phyloP scores from a whole-genome alignment of 1,139 yeast species.

The Saccharomyces hybrid region DNA sequence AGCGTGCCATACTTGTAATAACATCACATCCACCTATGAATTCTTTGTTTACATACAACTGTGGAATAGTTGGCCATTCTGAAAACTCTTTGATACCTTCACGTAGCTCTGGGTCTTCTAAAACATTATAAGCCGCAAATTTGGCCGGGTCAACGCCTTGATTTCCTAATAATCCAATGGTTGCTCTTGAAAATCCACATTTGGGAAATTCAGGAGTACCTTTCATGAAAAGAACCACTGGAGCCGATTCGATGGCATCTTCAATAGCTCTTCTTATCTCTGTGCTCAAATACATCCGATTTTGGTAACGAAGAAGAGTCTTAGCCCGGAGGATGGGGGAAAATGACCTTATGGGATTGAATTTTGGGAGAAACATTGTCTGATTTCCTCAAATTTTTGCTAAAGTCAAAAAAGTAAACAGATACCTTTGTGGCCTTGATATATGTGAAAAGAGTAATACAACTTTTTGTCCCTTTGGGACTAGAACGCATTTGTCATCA shows the following conservation, averaged over 20 bases:
- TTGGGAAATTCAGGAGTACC: slow-evolving; percentile 98
- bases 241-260: slow-evolving; percentile 76
- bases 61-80: slow-evolving; percentile 61
- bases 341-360: neutral
- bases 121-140: slow-evolving; percentile 93
- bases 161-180: slow-evolving; percentile 87
- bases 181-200: slow-evolving; percentile 95
- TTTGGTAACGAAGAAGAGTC: neutral
- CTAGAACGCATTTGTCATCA: neutral
- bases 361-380: neutral
- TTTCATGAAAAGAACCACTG: slow-evolving; percentile 91
- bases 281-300: slow-evolving; percentile 42
- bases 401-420: neutral
- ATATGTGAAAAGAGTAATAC: neutral
- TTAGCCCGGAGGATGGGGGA: neutral
- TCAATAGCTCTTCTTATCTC: slow-evolving; percentile 81
- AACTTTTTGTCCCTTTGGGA: neutral
- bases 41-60: slow-evolving; percentile 60
- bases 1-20: slow-evolving; percentile 81
- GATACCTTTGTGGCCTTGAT: neutral
- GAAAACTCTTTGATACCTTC: slow-evolving; percentile 89
- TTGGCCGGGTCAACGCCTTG: slow-evolving; percentile 95
- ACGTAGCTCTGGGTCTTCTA: slow-evolving; percentile 90
- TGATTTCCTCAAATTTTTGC: neutral
- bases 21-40: slow-evolving; percentile 98